Percentiles rank a stretch among this genome's conserved stretches.
Evolutionary conservation across 805 yeast species (phyloP).

Genomic region (Wickerhamiella kurtzmanii): DNA sequence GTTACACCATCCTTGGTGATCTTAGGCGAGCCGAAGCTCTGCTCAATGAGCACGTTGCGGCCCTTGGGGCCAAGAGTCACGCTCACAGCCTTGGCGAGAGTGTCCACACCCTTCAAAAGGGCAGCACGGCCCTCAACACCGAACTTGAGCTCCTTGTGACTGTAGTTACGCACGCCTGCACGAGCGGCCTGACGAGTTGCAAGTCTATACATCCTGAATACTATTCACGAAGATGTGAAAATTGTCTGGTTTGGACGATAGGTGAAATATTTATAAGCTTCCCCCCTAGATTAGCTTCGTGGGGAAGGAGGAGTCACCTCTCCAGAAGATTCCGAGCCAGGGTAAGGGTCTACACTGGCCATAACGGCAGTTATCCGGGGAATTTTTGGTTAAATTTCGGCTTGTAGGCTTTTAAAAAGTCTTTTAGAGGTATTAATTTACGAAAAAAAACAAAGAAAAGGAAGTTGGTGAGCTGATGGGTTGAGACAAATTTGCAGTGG

Average conservation of each 20-base stretch:
- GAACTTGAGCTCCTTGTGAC: conserved; percentile 86
- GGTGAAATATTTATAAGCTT: not conserved
- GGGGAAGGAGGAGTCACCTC: not conserved
- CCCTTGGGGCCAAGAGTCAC: conserved; percentile 98
- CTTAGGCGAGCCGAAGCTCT: conserved; percentile 91
- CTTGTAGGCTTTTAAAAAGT: too few species aligned
- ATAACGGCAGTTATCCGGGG: too few species aligned
- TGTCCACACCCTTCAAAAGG: conserved; percentile 81
- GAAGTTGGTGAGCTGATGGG: too few species aligned
- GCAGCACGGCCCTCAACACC: conserved; percentile 98
- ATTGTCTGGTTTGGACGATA: not conserved
- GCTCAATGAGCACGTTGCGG: conserved; percentile 92
- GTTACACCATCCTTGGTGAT: conserved; percentile 99
- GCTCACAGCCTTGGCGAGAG: conserved; percentile 89
- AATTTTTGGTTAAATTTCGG: too few species aligned
- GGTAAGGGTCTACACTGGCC: too few species aligned
- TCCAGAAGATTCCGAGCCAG: not conserved
- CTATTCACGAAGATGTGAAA: not conserved
- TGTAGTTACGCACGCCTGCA: conserved; percentile 24
- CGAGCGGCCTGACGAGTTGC: conserved; percentile 13
- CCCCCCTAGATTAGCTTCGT: not conserved
- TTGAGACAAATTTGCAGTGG: too few species aligned
- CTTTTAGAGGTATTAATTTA: too few species aligned
- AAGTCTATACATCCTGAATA: not conserved
- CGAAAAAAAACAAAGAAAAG: too few species aligned